phyloP scores from a whole-genome alignment of 495 filamentous ascomycete species.

The Lasiosphaeria ovina region DNA sequence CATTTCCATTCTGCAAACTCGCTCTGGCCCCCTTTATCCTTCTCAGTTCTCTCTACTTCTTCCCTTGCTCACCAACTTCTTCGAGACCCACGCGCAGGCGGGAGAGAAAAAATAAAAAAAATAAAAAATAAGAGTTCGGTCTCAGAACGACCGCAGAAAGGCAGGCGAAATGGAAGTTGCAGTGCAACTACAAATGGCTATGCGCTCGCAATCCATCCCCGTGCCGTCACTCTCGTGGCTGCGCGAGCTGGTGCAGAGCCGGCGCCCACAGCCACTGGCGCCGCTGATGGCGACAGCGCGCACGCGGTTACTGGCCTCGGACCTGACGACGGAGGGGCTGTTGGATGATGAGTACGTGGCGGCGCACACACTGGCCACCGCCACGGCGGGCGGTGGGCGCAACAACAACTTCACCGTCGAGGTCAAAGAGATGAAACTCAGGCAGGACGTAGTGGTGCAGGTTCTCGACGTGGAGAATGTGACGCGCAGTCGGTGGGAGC shows the following conservation, averaged over 20 bases:
- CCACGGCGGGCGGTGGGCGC: conserved; percentile 18
- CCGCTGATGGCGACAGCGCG: conserved; percentile 76
- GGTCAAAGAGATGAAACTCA: conserved; percentile 53
- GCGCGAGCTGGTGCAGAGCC: conserved; percentile 25
- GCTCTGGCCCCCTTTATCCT: no score
- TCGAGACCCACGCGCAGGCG: no score
- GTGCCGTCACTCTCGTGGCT: conserved; percentile 42
- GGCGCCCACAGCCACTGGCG: conserved; percentile 58
- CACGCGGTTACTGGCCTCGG: conserved; percentile 73
- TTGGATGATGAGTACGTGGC: conserved; percentile 39
- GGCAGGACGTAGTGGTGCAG: conserved; percentile 68
- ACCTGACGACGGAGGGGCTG: conserved; percentile 64
- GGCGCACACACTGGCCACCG: conserved; percentile 58
- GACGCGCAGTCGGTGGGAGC: conserved; percentile 71
- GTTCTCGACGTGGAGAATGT: conserved; percentile 84
- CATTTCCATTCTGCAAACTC: no score
- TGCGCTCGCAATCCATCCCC: conserved; percentile 36
- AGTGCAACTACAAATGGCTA: conserved; percentile 36
- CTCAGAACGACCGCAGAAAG: neutral
- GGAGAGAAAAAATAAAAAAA: no score
- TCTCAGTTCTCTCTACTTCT: no score
- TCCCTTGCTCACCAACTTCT: no score
- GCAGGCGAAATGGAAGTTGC: conserved; percentile 21
- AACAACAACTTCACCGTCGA: conserved; percentile 7
- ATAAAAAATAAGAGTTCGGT: no score